Conservation (phyloP, 1,284 basidiomycete species). For the Apiotrichum gracile region DNA sequence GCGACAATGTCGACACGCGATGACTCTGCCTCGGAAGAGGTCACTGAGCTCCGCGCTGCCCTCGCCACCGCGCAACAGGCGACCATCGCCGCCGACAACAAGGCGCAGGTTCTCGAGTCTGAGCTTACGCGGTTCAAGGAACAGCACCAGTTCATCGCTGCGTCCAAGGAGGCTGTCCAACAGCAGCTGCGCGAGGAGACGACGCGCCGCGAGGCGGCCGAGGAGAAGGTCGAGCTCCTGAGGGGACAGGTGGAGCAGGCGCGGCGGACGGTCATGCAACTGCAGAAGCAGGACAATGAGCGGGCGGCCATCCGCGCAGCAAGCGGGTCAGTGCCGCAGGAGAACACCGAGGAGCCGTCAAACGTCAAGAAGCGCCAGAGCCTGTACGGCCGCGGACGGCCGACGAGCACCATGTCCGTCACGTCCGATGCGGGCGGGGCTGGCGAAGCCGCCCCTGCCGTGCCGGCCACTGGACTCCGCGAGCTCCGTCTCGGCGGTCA, state of each 20-base stretch:
- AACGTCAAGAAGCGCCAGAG: slow-evolving; percentile 8
- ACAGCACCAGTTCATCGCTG: slow-evolving; percentile 33
- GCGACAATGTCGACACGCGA: not conserved
- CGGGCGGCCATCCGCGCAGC: slow-evolving; percentile 18
- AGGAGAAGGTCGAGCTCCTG: slow-evolving; percentile 65
- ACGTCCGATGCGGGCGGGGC: not conserved
- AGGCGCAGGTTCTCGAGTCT: slow-evolving; percentile 25
- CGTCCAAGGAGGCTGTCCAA: slow-evolving; percentile 51
- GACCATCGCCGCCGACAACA: slow-evolving; percentile 1
- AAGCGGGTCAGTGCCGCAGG: slow-evolving; percentile 38
- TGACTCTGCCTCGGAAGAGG: not conserved
- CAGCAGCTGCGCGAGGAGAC: slow-evolving; percentile 57
- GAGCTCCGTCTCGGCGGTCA: slow-evolving; percentile 35
- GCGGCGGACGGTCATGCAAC: slow-evolving; percentile 79
- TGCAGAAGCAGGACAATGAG: slow-evolving; percentile 63
- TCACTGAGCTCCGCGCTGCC: not conserved
- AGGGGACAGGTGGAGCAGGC: slow-evolving; percentile 86
- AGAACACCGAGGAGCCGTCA: slow-evolving; percentile 3
- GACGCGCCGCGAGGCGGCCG: slow-evolving; percentile 64
- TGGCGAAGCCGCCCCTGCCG: slow-evolving; percentile 6
- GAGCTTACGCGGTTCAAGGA: slow-evolving; percentile 38
- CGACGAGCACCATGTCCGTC: not conserved
- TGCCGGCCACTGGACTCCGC: slow-evolving; percentile 23
- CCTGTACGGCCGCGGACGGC: slow-evolving; percentile 10
- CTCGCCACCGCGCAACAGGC: slow-evolving; percentile 2